phyloP scores from a whole-genome alignment of 2,329 filamentous ascomycete species.

The Trichoderma afroharzianum region DNA sequence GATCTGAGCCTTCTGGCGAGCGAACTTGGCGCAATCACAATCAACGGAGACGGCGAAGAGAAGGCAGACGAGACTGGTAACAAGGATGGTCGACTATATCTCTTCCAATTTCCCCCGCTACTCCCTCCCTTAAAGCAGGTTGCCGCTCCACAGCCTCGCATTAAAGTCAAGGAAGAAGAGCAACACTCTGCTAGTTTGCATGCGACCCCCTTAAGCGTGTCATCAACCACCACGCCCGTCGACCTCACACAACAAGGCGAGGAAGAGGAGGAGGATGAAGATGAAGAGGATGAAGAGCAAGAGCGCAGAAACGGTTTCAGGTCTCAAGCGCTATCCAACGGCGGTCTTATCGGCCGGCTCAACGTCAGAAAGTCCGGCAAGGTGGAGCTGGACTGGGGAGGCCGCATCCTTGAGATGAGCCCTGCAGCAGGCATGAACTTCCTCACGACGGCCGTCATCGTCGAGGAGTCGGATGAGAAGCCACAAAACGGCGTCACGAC shows the following conservation, averaged over 20 bases:
- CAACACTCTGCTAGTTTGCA: conserved; percentile 38
- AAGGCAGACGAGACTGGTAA: conserved; percentile 30
- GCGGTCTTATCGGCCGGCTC: conserved; percentile 59
- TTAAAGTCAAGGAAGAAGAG: conserved; percentile 42
- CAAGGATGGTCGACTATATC: conserved; percentile 56
- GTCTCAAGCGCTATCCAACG: conserved; percentile 42
- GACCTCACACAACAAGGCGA: conserved; percentile 40
- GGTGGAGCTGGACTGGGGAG: conserved; percentile 61
- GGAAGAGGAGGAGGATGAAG: conserved; percentile 21
- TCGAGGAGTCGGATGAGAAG: conserved; percentile 56
- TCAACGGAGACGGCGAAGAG: conserved; percentile 30
- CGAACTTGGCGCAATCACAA: conserved; percentile 39
- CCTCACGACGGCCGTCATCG: conserved; percentile 55
- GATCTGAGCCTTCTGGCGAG: conserved; percentile 41
- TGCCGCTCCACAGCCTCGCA: conserved; percentile 23
- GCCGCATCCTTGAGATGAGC: conserved; percentile 50
- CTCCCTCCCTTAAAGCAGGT: conserved; percentile 50
- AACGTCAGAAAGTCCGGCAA: conserved; percentile 59
- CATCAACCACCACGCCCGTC: conserved; percentile 27
- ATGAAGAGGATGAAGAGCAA: conserved; percentile 30
- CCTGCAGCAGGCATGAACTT: conserved; percentile 53
- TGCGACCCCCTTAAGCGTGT: conserved; percentile 24
- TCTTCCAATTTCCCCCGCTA: conserved; percentile 63
- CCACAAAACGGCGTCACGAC: conserved; percentile 38
- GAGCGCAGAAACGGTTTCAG: conserved; percentile 34